Percentiles rank a stretch among this genome's conserved stretches.
These are phyloP conservation scores for Fusarium verrucosum DNA, from an alignment of 2,329 filamentous ascomycete genomes.

Conservation along the genomic window DNA sequence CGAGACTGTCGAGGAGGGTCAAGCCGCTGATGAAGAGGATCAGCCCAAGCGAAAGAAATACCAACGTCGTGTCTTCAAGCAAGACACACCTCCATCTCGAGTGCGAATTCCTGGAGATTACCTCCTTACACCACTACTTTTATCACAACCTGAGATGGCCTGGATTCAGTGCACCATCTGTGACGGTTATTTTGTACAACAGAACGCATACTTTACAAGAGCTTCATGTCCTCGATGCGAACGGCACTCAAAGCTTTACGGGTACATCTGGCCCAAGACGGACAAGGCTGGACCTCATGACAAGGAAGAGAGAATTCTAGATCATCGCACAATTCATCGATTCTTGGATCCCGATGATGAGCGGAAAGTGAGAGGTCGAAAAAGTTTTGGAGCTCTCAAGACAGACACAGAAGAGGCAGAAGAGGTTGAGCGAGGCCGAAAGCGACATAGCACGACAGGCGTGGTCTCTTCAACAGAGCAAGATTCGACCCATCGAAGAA, in stretches of 20 bases:
- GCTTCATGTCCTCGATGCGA: slow-evolving; percentile 92
- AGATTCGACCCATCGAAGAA: slow-evolving; percentile 46
- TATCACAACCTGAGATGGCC: slow-evolving; percentile 77
- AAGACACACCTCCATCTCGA: slow-evolving; percentile 47
- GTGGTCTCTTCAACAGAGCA: slow-evolving; percentile 20
- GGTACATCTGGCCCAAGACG: slow-evolving; percentile 95
- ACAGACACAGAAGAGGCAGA: slow-evolving; percentile 43
- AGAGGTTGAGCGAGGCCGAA: slow-evolving; percentile 41
- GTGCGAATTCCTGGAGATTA: slow-evolving; percentile 78
- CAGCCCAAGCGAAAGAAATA: slow-evolving; percentile 49
- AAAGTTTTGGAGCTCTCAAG: slow-evolving; percentile 45
- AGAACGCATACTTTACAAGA: slow-evolving; percentile 85
- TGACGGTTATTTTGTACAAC: slow-evolving; percentile 82
- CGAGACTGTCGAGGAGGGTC: slow-evolving; percentile 33
- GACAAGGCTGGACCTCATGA: slow-evolving; percentile 80
- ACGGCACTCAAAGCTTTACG: slow-evolving; percentile 93
- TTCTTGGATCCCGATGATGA: slow-evolving; percentile 81
- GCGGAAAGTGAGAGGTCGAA: slow-evolving; percentile 59
- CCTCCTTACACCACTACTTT: slow-evolving; percentile 78
- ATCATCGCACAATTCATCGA: slow-evolving; percentile 87
- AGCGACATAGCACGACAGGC: slow-evolving; percentile 20
- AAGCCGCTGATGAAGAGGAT: slow-evolving; percentile 30
- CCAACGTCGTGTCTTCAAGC: slow-evolving; percentile 49
- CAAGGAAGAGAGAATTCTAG: slow-evolving; percentile 75
- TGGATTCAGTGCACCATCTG: slow-evolving; percentile 94